phyloP scores from a whole-genome alignment of 2,329 filamentous ascomycete species.

The Colletotrichum nymphaeae region DNA sequence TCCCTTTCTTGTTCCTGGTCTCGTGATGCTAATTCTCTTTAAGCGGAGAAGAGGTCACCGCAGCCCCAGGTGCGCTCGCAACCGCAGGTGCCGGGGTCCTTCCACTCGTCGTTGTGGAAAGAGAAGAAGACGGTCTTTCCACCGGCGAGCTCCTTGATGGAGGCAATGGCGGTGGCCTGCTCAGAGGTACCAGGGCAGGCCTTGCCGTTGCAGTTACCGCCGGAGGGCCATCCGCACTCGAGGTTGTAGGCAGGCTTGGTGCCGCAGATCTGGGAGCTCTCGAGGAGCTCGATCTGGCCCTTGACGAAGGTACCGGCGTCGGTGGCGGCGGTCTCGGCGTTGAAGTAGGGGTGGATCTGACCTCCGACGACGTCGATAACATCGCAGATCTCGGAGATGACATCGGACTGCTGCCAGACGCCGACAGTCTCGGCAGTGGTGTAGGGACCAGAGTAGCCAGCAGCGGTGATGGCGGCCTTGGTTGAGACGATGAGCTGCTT shows the following conservation, averaged over 20 bases:
- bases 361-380: slow-evolving; percentile 82
- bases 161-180: slow-evolving; percentile 79
- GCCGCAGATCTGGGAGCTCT: slow-evolving; percentile 69
- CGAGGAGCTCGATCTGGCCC: slow-evolving; percentile 77
- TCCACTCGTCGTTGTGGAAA: slow-evolving; percentile 85
- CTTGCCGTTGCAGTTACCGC: slow-evolving; percentile 75
- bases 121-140: slow-evolving; percentile 84
- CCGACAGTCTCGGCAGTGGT: slow-evolving; percentile 90
- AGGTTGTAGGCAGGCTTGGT: slow-evolving; percentile 82
- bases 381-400: slow-evolving; percentile 71
- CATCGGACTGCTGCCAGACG: slow-evolving; percentile 76
- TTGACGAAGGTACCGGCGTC: slow-evolving; percentile 82
- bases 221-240: slow-evolving; percentile 90
- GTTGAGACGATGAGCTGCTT: slow-evolving; percentile 75
- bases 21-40: slow-evolving; percentile 1
- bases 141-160: slow-evolving; percentile 75
- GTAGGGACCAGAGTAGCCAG: slow-evolving; percentile 78
- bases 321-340: slow-evolving; percentile 70
- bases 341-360: slow-evolving; percentile 98
- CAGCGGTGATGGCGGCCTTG: slow-evolving; percentile 69
- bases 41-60: slow-evolving; percentile 56
- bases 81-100: slow-evolving; percentile 73
- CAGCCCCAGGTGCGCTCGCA: slow-evolving; percentile 89
- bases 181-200: slow-evolving; percentile 75
- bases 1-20: background rate